phyloP scores from a whole-genome alignment of 2,329 filamentous ascomycete genomes.

The Colletotrichum paranaense region DNA sequence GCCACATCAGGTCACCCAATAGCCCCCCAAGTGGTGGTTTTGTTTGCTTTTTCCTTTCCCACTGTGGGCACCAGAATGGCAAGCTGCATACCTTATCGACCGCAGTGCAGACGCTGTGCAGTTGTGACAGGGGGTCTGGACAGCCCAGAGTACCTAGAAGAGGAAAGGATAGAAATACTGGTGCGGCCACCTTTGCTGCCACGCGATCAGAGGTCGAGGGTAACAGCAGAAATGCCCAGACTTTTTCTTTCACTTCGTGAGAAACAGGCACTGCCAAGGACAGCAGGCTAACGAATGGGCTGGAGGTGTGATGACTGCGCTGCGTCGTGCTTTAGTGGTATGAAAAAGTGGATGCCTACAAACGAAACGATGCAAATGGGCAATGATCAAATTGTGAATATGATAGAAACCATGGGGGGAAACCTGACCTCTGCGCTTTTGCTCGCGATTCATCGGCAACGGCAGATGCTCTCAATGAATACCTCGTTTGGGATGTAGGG shows the following conservation, averaged over 20 bases:
- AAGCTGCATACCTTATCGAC: neutral
- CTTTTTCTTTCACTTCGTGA: neutral
- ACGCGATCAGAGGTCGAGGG: neutral
- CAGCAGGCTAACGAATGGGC: neutral
- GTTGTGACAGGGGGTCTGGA: neutral
- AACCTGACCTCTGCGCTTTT: neutral
- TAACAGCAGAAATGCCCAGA: neutral
- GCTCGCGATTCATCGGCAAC: neutral
- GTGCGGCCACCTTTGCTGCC: neutral
- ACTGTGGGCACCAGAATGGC: neutral
- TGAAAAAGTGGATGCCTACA: neutral
- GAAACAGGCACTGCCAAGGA: neutral
- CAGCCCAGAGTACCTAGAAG: neutral
- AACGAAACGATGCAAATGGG: neutral
- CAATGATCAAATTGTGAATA: neutral
- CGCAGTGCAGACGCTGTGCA: constrained; percentile 17
- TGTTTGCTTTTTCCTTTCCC: constrained; percentile 20
- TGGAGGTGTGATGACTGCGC: neutral
- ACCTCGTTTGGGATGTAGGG: too few species aligned
- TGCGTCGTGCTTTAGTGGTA: neutral
- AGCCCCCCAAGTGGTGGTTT: neutral
- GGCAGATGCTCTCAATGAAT: neutral
- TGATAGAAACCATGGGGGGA: neutral
- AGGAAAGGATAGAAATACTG: neutral
- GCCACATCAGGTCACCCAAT: neutral